Evolutionary conservation across 495 filamentous ascomycete species (phyloP), one percentile per base, ranked within the genome.

Genomic region (Penicillium salamii): DNA sequence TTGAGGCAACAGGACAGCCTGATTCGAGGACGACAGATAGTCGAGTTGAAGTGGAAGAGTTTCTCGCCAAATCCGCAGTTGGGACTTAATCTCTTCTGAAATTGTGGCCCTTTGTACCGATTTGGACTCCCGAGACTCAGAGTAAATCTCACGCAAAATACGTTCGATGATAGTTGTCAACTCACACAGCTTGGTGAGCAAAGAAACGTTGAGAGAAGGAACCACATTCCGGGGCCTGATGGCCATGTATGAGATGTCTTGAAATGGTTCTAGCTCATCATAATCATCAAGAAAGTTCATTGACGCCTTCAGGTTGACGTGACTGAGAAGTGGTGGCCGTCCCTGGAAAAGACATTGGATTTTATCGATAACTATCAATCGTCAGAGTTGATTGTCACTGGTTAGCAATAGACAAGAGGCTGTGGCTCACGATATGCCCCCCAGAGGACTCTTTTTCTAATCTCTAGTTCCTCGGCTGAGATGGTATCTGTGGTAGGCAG

Each of bases 361-460:
- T 18, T 69, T 69, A 29, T 69, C 59, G 19, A 65, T 62, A 11
- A 58, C 59, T 62, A 12, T 19, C 4, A 1, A 28, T 18, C n/a
- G 18, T 42, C 24, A 37, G 9, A 26, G 13, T 15, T 19, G 4
- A 15, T 11, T 17, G 12, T 0, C 5, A 17, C 3, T 8, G 9
- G 14, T n/a, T 20, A 26, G 2, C 13, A 13, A 33, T 12, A 12
- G 11, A 9, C 13, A 11, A 13, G 18, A 19, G 20, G 9, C 6
- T 8, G n/a, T 17, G 26, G 38, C 58, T 55, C 53, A 75, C 71
- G 52, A 46, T 65, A 74, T 33, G 72, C 68, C 0, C 63, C 65
- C 71, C 72, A 74, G 42, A 72, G 55, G 4, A 75, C 65, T 6
- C 72, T 49, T 28, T 66, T 63, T 1, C 71, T 52, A 13, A 77